Evolutionary conservation across 495 filamentous ascomycete genomes (phyloP).

Genomic region (Cladorrhinum samala): DNA sequence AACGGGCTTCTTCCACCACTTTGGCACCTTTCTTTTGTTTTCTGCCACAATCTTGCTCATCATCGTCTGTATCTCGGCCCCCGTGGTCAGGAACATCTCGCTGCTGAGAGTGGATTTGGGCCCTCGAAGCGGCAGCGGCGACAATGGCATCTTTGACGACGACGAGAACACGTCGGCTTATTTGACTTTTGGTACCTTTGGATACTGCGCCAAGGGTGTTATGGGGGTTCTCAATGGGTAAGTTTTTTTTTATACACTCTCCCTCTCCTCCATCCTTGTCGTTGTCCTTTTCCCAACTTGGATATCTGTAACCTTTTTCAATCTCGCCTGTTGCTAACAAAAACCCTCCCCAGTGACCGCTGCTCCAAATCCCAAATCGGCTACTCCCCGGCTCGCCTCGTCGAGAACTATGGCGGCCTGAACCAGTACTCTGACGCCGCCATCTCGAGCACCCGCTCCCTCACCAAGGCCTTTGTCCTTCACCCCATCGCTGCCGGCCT

Average conservation of each 20-base stretch:
- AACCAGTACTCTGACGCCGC: slow-evolving; percentile 39
- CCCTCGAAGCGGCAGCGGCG: slow-evolving; percentile 4
- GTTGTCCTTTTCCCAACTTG: not conserved
- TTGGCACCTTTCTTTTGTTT: slow-evolving; percentile 56
- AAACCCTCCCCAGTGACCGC: slow-evolving; percentile 31
- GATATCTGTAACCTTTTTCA: no score
- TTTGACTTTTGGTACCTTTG: slow-evolving; percentile 55
- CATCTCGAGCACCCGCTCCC: slow-evolving; percentile 35
- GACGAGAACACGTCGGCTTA: not conserved
- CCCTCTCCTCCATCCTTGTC: no score
- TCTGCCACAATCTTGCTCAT: slow-evolving; percentile 48
- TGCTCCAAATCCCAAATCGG: slow-evolving; percentile 44
- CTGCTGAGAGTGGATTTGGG: slow-evolving; percentile 46
- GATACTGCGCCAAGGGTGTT: slow-evolving; percentile 40
- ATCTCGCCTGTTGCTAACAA: no score
- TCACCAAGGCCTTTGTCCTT: slow-evolving; percentile 54
- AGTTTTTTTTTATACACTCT: slow-evolving; percentile 1
- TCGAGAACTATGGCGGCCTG: slow-evolving; percentile 27
- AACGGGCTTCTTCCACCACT: slow-evolving; percentile 50
- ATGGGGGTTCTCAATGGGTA: slow-evolving; percentile 9
- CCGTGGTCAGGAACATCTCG: slow-evolving; percentile 47
- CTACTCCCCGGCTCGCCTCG: slow-evolving; percentile 45
- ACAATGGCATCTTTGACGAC: slow-evolving; percentile 4
- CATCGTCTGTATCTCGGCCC: slow-evolving; percentile 53
- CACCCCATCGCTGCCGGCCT: slow-evolving; percentile 54